These are phyloP conservation scores for Podaxis sp. DNA, from an alignment of 768 basidiomycete species.

Conservation along the genomic window DNA sequence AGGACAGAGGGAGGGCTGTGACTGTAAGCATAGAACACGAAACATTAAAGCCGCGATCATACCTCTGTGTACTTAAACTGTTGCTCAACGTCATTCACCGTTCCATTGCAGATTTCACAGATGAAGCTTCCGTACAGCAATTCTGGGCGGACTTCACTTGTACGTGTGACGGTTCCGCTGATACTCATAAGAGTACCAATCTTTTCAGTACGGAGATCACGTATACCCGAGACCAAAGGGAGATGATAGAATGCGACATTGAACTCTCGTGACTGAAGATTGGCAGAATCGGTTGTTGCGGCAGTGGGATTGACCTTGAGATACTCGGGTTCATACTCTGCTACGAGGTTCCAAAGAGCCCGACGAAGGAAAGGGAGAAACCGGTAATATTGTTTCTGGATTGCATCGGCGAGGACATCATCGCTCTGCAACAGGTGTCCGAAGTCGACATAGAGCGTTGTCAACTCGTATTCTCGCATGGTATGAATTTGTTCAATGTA, in stretches of 20 bases:
- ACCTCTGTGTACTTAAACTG: conserved; percentile 99
- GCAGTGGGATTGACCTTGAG: conserved; percentile 92
- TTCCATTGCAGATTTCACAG: conserved; percentile 84
- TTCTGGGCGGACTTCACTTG: conserved; percentile 96
- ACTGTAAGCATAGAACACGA: conserved; percentile 15
- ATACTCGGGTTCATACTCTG: conserved; percentile 89
- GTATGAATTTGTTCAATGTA: conserved; percentile 94
- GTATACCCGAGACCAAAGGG: conserved; percentile 91
- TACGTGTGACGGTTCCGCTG: conserved; percentile 95
- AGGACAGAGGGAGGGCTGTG: conserved; percentile 87
- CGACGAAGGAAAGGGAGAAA: conserved; percentile 94
- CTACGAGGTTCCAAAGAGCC: conserved; percentile 86
- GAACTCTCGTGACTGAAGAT: conserved; percentile 91
- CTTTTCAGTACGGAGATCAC: conserved; percentile 88
- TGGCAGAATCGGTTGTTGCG: conserved; percentile 83
- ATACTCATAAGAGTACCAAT: conserved; percentile 95
- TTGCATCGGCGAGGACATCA: conserved; percentile 91
- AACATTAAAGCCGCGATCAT: conserved; percentile 14
- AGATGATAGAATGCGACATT: conserved; percentile 94
- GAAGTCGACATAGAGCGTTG: conserved; percentile 96
- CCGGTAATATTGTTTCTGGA: conserved; percentile 94
- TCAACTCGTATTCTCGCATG: conserved; percentile 93
- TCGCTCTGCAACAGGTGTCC: conserved; percentile 87
- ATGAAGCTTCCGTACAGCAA: conserved; percentile 90
- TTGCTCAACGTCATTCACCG: conserved; percentile 93